Base-by-base conservation (phyloP, 768 basidiomycete species). In the Amyloporia xantha region DNA sequence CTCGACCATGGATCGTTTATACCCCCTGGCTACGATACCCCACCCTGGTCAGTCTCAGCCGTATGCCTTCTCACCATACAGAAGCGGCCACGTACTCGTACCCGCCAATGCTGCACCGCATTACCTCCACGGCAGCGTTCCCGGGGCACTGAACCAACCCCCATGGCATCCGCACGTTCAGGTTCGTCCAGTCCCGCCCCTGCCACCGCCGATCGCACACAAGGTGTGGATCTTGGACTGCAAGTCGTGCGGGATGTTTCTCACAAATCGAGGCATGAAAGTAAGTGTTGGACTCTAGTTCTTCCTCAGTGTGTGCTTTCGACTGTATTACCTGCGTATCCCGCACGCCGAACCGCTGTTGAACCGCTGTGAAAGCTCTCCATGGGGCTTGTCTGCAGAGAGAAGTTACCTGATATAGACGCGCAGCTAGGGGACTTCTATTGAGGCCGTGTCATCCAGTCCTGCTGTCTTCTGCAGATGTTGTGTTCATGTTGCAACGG, bases 181-280 rank as follows among this genome's bases (percentile, higher is more conserved):
- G 30, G 30, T 33, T 15, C 30, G 30, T 7, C 30, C 30, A 33
- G 30, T 15, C 30, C 7, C 15, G 15, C 30, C 30, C 30, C 30
- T 15, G 15, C 30, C 30, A 2, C 57, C 55, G 1, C 53, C 59
- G 15, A 33, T 79, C 41, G 68, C 74, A 6, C 85, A 87, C 65
- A 84, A 84, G 64, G 87, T 91, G 46, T 91, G 86, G 81, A 79
- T 86, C 26, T 68, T 92, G 45, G 82, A 86, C 62, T 92, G 90
- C 67, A 79, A 74, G 54, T 72, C 78, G 5, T 91, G 90, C 62
- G 72, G 72, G 25, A 77, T 74, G 17, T 91, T 91, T 60, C 66
- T 91, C 41, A 86, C 88, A 13, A 90, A 91, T 63, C 77, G 89
- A 23, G 89, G 82, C 48, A 91, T 91, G 89, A 86, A 86, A 76